Percentiles rank a stretch among this genome's conserved stretches.
Conservation (phyloP, 2,329 filamentous ascomycete species). For the Rhynchosporium agropyri region DNA sequence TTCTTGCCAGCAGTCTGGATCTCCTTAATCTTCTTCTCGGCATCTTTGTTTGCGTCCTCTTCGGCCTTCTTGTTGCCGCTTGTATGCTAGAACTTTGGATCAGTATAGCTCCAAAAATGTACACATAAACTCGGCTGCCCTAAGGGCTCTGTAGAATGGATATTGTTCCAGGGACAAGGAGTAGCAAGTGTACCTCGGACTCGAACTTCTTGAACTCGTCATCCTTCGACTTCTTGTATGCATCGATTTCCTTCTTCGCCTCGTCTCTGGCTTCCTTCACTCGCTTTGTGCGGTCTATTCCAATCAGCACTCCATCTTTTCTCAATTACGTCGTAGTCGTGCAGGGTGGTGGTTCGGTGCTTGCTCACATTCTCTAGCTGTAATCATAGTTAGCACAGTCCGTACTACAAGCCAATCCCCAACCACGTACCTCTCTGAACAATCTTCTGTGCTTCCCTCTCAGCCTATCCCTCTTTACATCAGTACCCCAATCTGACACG, state of each 20-base stretch:
- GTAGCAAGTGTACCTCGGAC: constrained; percentile 54
- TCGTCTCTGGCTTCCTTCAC: constrained; percentile 96
- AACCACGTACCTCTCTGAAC: constrained; percentile 82
- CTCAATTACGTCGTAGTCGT: not conserved
- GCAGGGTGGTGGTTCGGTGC: constrained; percentile 37
- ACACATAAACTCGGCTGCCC: not conserved
- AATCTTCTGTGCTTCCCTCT: constrained; percentile 98
- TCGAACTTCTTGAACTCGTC: constrained; percentile 95
- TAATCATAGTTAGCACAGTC: constrained; percentile 41
- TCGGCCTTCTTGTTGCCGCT: constrained; percentile 86
- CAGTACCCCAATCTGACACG: not conserved
- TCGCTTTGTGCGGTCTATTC: constrained; percentile 85
- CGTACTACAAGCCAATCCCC: constrained; percentile 14
- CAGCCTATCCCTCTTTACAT: constrained; percentile 65
- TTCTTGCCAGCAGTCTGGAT: constrained; percentile 82
- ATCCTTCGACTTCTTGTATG: constrained; percentile 88
- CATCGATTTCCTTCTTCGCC: constrained; percentile 96
- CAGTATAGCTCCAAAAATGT: constrained; percentile 16
- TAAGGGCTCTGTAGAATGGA: not conserved
- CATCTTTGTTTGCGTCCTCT: constrained; percentile 77
- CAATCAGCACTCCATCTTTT: constrained; percentile 23
- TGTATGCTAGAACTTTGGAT: constrained; percentile 66
- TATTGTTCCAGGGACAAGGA: not conserved
- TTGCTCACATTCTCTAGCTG: constrained; percentile 84
- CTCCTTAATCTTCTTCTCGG: constrained; percentile 77